Percentiles rank a stretch among this genome's conserved stretches.
Conservation (phyloP, 257 asterid genomes). For the Asclepias syriaca region DNA sequence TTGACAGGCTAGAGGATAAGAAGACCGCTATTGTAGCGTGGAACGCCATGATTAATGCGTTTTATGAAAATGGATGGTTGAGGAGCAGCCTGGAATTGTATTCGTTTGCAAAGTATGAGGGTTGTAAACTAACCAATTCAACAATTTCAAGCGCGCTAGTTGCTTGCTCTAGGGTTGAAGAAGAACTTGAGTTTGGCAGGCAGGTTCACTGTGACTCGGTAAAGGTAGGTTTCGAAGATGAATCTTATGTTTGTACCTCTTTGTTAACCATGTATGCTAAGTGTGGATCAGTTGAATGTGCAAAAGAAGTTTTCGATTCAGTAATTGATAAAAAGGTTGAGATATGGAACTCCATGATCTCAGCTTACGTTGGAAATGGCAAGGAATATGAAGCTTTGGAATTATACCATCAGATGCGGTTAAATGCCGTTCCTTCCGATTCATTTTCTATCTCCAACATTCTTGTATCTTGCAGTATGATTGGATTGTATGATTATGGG, state of each 20-base stretch:
- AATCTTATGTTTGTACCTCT: slow-evolving; percentile 65
- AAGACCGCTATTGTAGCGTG: slow-evolving; percentile 39
- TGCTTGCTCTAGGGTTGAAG: slow-evolving; percentile 61
- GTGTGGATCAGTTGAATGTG: slow-evolving; percentile 45
- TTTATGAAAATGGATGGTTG: slow-evolving; percentile 61
- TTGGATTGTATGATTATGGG: slow-evolving; percentile 38
- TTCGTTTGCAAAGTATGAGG: slow-evolving; percentile 35
- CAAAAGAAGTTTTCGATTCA: slow-evolving; percentile 39
- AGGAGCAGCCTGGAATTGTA: slow-evolving; percentile 47
- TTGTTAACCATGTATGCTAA: slow-evolving; percentile 66
- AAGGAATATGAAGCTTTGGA: slow-evolving; percentile 46
- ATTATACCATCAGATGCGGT: slow-evolving; percentile 44
- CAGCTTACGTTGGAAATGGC: slow-evolving; percentile 61
- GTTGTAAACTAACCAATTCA: slow-evolving; percentile 48
- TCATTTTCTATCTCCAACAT: slow-evolving; percentile 62
- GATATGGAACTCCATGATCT: slow-evolving; percentile 79
- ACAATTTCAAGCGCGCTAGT: slow-evolving; percentile 53
- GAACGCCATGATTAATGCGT: slow-evolving; percentile 73
- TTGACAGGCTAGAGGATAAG: slow-evolving; percentile 38
- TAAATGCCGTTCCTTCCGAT: slow-evolving; percentile 43
- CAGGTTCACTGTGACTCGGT: slow-evolving; percentile 71
- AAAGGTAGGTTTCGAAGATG: slow-evolving; percentile 55
- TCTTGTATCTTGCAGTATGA: slow-evolving; percentile 49
- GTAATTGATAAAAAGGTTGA: slow-evolving; percentile 44
- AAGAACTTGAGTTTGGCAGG: slow-evolving; percentile 39